A percentile compares a stretch with the other conserved stretches of the same genome.
These are phyloP conservation scores for Gyromitra esculenta DNA, from an alignment of 2,329 filamentous ascomycete species.

Conservation along the genomic window DNA sequence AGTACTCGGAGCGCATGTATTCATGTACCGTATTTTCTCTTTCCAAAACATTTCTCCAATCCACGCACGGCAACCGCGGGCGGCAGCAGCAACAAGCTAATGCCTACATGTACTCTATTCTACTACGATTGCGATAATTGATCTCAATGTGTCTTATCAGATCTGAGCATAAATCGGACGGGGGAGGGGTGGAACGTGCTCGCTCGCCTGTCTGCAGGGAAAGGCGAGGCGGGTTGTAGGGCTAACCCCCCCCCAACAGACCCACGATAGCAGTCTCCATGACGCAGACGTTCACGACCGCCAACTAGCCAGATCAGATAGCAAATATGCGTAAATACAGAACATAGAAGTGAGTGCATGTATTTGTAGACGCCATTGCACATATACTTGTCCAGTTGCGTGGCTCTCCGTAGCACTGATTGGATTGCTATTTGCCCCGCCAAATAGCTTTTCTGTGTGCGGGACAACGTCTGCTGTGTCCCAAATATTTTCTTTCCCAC, in stretches of 20 bases:
- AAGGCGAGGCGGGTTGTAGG: slow-evolving; percentile 19
- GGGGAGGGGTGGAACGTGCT: slow-evolving; percentile 17
- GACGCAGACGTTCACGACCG: slow-evolving; percentile 36
- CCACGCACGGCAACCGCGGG: background rate
- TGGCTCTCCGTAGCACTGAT: slow-evolving; percentile 15
- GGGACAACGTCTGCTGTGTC: slow-evolving; percentile 33
- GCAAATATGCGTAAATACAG: background rate
- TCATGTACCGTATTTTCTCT: background rate
- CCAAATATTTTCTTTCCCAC: slow-evolving; percentile 36
- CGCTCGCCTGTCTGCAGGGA: slow-evolving; percentile 6
- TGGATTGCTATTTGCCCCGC: slow-evolving; percentile 21
- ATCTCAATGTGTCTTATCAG: slow-evolving; percentile 8
- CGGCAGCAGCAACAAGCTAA: background rate
- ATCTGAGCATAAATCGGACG: background rate
- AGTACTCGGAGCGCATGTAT: no score
- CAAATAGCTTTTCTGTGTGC: slow-evolving; percentile 35
- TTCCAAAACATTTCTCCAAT: background rate
- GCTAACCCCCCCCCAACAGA: slow-evolving; percentile 41
- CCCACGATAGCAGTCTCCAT: slow-evolving; percentile 44
- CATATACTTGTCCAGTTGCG: slow-evolving; percentile 7
- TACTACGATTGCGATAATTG: background rate
- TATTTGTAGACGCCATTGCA: background rate
- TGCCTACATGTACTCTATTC: background rate
- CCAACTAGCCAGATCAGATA: slow-evolving; percentile 2
- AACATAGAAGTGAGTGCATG: background rate